Evolutionary conservation across 2,329 filamentous ascomycete species (phyloP).

Genomic region (Epichloe elymi): DNA sequence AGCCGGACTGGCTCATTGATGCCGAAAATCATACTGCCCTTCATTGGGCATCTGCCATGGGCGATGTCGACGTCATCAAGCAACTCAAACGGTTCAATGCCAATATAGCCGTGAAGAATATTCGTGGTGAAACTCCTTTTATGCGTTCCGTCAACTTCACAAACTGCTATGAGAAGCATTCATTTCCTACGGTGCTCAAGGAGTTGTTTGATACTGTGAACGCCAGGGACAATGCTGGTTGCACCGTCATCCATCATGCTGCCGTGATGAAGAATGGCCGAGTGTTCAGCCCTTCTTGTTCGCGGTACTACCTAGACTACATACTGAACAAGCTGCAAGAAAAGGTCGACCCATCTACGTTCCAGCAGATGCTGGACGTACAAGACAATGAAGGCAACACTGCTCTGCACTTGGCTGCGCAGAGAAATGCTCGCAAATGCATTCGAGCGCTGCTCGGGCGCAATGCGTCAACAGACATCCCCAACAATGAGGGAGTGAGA

Average conservation of each 20-base stretch:
- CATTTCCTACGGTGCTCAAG: constrained; percentile 73
- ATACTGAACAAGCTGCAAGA: constrained; percentile 80
- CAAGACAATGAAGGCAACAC: constrained; percentile 86
- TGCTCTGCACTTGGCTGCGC: constrained; percentile 60
- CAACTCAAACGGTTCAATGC: constrained; percentile 75
- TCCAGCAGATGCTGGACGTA: constrained; percentile 67
- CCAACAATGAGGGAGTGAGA: constrained; percentile 68
- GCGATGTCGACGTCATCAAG: constrained; percentile 81
- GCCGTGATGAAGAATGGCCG: constrained; percentile 76
- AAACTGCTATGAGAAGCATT: constrained; percentile 89
- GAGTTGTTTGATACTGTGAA: constrained; percentile 74
- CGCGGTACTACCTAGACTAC: constrained; percentile 85
- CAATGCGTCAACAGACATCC: constrained; percentile 70
- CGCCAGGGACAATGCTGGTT: constrained; percentile 64
- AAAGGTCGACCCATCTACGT: constrained; percentile 58
- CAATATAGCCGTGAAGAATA: constrained; percentile 55
- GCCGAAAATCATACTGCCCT: constrained; percentile 84
- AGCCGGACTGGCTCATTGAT: constrained; percentile 86
- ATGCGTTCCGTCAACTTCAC: constrained; percentile 94
- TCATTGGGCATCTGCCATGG: constrained; percentile 97
- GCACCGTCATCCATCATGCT: constrained; percentile 89
- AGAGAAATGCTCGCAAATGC: constrained; percentile 79
- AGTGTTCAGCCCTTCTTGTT: constrained; percentile 71
- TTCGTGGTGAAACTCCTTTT: constrained; percentile 73
- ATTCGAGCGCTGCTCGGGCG: constrained; percentile 67